These are phyloP conservation scores for Rossbeevera mucosa DNA, from an alignment of 768 basidiomycete species.

Conservation along the genomic window DNA sequence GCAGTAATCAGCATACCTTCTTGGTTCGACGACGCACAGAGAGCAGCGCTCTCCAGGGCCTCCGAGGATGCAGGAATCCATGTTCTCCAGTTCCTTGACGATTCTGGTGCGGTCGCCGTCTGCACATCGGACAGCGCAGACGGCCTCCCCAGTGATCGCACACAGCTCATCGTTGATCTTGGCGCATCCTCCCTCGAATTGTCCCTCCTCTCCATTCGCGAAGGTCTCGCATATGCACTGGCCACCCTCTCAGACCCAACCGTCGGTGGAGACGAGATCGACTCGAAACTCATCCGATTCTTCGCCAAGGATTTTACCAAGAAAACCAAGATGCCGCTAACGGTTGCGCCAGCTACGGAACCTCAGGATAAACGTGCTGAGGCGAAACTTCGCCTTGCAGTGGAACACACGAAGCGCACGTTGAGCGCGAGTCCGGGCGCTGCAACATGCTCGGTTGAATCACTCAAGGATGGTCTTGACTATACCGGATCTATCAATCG, in stretches of 20 bases:
- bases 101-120: conserved; percentile 68
- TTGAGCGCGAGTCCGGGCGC: conserved; percentile 82
- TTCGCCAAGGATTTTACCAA: conserved; percentile 96
- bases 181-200: conserved; percentile 70
- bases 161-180: conserved; percentile 76
- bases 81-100: conserved; percentile 84
- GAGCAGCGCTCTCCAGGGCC: conserved; percentile 65
- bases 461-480: conserved; percentile 90
- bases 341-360: conserved; percentile 56
- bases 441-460: conserved; percentile 89
- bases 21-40: conserved; percentile 67
- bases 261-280: conserved; percentile 68
- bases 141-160: conserved; percentile 55
- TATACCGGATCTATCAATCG: conserved; percentile 69
- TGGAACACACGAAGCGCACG: conserved; percentile 93
- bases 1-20: conserved; percentile 83
- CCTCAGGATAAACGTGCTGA: conserved; percentile 75
- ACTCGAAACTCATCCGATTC: conserved; percentile 80
- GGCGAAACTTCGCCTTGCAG: conserved; percentile 87
- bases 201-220: conserved; percentile 66
- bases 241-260: conserved; percentile 42
- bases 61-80: conserved; percentile 77
- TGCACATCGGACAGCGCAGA: conserved; percentile 46
- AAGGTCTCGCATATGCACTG: conserved; percentile 67
- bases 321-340: conserved; percentile 78